Evolutionary conservation across 2,329 filamentous ascomycete genomes (phyloP), one percentile per base, ranked within the genome.

Genomic region (Pseudopyrenochaeta lycopersici): DNA sequence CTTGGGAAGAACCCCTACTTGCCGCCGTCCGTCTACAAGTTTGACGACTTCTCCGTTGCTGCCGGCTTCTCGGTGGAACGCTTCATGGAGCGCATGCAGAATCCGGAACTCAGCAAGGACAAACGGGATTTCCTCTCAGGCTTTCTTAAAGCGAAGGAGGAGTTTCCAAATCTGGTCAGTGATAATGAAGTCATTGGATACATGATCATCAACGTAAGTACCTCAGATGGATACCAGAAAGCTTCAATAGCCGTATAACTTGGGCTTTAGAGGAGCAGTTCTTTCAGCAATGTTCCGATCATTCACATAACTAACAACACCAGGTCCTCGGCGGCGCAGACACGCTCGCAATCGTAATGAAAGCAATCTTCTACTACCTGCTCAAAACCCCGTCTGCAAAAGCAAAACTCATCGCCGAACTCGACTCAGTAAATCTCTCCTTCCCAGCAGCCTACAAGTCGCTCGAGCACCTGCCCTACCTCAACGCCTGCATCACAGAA

Each of bases 401-500:
- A 23, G 44, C 48, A 2, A 62, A 56, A 7, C 63, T 74, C 6
- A 52, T 65, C 1, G n/a, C 54, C 9, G 68, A 74, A 44, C 64
- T 74, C 14, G 59, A 48, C 18, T 33, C 43, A 18, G 62, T 66
- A 27, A 38, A 50, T n/a, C 47, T 62, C 11, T n/a, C 54, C n/a
- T 59, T 51, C 49, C 63, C 61, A 7, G 42, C 64, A 4, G 44
- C 56, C n/a, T 71, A 68, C 46, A 33, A 49, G 10, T 12, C 54
- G 4, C 62, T 67, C 10, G 52, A 60, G 21, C 45, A 68, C 9
- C 66, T 81, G 2, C 76, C 78, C 0, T 82, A 81, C 58, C 67
- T 81, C 5, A 75, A 79, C 50, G 79, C 79, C 4, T 79, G 77
- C 54, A 77, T 81, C 62, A 80, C 79, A 58, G 80, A 82, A 62